Evolutionary conservation across 768 basidiomycete species (phyloP).

Genomic region (Trametes meyenii): DNA sequence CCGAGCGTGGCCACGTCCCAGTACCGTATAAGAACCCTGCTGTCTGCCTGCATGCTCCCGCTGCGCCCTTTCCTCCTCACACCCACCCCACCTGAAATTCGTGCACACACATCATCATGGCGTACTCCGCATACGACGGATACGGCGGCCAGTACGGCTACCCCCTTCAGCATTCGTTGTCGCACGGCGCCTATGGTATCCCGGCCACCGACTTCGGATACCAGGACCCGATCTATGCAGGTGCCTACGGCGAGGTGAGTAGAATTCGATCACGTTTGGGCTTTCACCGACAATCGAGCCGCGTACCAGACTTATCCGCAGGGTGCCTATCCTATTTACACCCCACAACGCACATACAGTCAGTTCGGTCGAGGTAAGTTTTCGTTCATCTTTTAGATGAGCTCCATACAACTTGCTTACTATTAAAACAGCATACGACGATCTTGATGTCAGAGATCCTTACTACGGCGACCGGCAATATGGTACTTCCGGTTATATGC

Average conservation of each 20-base stretch:
- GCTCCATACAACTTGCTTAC: constrained; percentile 7
- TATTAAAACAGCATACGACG: constrained; percentile 52
- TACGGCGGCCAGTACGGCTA: constrained; percentile 42
- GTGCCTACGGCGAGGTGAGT: constrained; percentile 50
- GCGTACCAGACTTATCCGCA: constrained; percentile 39
- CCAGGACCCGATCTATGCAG: constrained; percentile 41
- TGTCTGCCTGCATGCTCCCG: neutral
- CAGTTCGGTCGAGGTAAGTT: constrained; percentile 26
- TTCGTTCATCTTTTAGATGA: constrained; percentile 10
- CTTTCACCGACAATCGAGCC: neutral
- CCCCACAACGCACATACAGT: constrained; percentile 29
- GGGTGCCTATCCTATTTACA: constrained; percentile 48
- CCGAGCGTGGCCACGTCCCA: neutral
- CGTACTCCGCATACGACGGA: constrained; percentile 46
- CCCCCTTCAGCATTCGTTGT: constrained; percentile 29
- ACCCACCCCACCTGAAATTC: constrained; percentile 8
- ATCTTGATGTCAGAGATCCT: constrained; percentile 48
- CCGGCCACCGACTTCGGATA: constrained; percentile 37
- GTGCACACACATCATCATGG: constrained; percentile 35
- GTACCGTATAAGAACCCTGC: constrained; percentile 4
- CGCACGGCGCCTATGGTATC: constrained; percentile 25
- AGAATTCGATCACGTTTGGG: neutral
- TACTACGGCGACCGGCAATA: constrained; percentile 46
- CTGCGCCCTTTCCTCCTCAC: constrained; percentile 5
- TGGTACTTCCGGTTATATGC: neutral